Evolutionary conservation across 768 basidiomycete species (phyloP).

Genomic region (Mycena polygramma): DNA sequence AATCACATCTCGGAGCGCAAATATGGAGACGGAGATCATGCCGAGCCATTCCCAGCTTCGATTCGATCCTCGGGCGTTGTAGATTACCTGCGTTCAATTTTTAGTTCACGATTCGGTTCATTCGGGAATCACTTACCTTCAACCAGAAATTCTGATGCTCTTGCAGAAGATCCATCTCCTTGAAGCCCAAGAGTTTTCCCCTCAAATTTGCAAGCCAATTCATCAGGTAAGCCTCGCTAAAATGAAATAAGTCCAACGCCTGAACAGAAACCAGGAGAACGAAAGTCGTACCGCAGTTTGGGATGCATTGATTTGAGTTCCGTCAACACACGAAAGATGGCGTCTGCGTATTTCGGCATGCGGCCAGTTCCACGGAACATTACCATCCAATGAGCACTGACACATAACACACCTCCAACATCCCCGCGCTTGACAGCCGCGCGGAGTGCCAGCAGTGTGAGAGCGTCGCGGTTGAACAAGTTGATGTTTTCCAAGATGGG

Average conservation of each 20-base stretch:
- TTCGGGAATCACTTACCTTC: conserved; percentile 34
- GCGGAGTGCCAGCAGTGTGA: conserved; percentile 30
- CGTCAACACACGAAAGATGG: conserved; percentile 21
- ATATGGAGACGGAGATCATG: conserved; percentile 15
- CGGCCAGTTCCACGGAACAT: conserved; percentile 38
- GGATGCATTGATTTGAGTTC: conserved; percentile 23
- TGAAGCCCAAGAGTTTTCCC: conserved; percentile 40
- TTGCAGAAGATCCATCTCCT: conserved; percentile 48
- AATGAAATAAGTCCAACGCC: not conserved
- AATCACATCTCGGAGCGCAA: too few relatives aligned
- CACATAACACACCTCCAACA: conserved; percentile 39
- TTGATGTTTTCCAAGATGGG: conserved; percentile 33
- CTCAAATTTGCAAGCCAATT: conserved; percentile 49
- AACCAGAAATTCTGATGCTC: conserved; percentile 48
- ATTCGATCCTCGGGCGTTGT: conserved; percentile 28
- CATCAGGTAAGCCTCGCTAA: conserved; percentile 38
- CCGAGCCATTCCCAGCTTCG: conserved; percentile 35
- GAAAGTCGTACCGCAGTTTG: conserved; percentile 17
- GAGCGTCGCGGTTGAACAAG: conserved; percentile 41
- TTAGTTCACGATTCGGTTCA: not conserved
- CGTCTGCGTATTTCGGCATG: conserved; percentile 44
- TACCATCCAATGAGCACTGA: conserved; percentile 40
- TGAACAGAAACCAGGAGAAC: too few relatives aligned
- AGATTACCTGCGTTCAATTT: conserved; percentile 19
- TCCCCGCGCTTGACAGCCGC: conserved; percentile 41